Conservation (phyloP, 2,329 filamentous ascomycete genomes). For the Chaetomiaceae sp. region DNA sequence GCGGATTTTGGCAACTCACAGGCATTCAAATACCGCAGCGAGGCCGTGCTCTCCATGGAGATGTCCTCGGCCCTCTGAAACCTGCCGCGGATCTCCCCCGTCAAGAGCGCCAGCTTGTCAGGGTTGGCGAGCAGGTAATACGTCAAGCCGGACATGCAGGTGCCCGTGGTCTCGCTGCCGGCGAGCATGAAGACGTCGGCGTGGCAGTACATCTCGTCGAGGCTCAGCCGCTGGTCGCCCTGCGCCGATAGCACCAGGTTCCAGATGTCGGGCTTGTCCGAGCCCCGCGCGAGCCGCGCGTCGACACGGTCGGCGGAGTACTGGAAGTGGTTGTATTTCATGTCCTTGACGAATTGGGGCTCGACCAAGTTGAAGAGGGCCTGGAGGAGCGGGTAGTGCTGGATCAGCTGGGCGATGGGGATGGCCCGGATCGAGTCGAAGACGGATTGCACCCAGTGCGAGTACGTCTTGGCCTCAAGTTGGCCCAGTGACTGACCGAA, state of each 20-base stretch:
- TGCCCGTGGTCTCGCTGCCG: background rate
- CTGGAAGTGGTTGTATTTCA: background rate
- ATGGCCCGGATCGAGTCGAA: conserved; percentile 1
- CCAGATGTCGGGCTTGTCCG: background rate
- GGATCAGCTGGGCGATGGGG: conserved; percentile 2
- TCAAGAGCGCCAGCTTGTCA: background rate
- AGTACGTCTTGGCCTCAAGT: background rate
- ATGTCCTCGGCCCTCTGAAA: background rate
- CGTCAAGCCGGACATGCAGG: background rate
- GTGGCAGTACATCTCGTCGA: background rate
- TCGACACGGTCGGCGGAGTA: background rate
- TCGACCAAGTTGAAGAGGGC: background rate
- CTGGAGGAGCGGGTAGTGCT: background rate
- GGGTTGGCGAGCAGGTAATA: background rate
- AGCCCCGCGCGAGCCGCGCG: background rate
- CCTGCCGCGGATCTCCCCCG: background rate
- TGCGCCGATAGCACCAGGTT: background rate
- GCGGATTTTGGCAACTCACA: background rate
- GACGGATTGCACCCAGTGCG: background rate
- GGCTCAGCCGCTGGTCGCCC: background rate
- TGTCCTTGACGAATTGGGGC: background rate
- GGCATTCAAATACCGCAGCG: background rate
- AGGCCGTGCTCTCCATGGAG: background rate
- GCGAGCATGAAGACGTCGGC: conserved; percentile 1
- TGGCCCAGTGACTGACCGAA: background rate